phyloP scores from a whole-genome alignment of 257 asterid genomes.

The Ligustrum vulgare region DNA sequence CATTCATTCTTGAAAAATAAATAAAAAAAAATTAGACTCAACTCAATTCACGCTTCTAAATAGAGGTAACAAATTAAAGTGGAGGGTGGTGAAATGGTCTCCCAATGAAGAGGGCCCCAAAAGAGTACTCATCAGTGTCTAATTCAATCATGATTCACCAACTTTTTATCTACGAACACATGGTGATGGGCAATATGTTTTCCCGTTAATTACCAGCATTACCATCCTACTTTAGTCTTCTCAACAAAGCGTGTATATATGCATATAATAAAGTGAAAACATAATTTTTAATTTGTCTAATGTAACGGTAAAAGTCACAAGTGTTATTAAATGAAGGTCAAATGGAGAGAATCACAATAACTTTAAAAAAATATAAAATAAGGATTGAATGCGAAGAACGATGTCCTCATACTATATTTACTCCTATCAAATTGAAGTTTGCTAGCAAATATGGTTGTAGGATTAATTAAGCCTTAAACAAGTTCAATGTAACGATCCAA shows the following conservation, averaged over 20 bases:
- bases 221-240: not conserved
- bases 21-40: not conserved
- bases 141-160: conserved; percentile 25
- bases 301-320: too few relatives aligned
- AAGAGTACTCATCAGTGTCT: not conserved
- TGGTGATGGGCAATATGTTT: conserved; percentile 22
- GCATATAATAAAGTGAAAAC: not conserved
- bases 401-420: too few relatives aligned
- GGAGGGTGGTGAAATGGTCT: conserved; percentile 14
- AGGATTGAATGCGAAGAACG: too few relatives aligned
- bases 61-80: conserved; percentile 19
- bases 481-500: too few relatives aligned
- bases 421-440: too few relatives aligned
- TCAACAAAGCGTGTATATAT: not conserved
- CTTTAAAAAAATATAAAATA: too few relatives aligned
- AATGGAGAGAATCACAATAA: too few relatives aligned
- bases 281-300: too few relatives aligned
- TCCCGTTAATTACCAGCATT: not conserved
- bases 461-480: too few relatives aligned
- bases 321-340: too few relatives aligned
- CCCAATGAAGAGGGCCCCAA: conserved; percentile 22
- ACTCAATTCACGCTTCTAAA: not conserved
- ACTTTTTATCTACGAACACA: conserved; percentile 24
- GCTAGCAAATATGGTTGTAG: too few relatives aligned
- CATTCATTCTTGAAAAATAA: too few relatives aligned